Base-by-base conservation (phyloP, 1,284 basidiomycete genomes). In the Austroboletus niveus region DNA sequence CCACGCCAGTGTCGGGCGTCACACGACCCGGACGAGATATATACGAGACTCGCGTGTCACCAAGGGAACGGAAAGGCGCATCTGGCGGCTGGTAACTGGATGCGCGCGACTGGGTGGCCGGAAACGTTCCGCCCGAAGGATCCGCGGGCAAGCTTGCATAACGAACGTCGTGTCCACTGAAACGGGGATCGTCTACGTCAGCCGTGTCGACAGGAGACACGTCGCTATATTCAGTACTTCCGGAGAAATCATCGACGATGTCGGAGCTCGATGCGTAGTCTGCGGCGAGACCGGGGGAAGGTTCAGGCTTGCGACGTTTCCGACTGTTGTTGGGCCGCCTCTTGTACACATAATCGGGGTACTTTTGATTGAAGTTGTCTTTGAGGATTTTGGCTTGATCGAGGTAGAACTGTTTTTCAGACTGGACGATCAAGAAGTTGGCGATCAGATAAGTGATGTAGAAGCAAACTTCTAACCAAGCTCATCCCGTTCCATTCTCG, bases 341-440 rank as follows among this genome's bases (percentile, higher is more conserved):
- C 55, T 84, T 80, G 72, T 92, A 92, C 40, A 92, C 88, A 61
- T 92, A 92, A 75, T 91, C 89, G 20, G 89, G 89, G 68, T 91
- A 92, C 63, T 84, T 87, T n/a, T 76, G 71, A 68, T 92, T 91
- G 75, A 92, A 92, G 50, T 74, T 83, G 59, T 92, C 89, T 68
- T 92, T 92, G 51, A 92, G 72, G 57, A 81, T 79, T 69, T 89
- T 90, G 6, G 89, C 89, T 65, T 89, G 86, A 66, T 91, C 85
- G 51, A 89, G 82, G 65, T 89, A 92, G 65, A 88, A 91, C 65
- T 90, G 87, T 66, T 92, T 92, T 47, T 89, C 85, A 24, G 76
- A 69, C 88, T 91, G 64, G 30, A 43, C 12, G 48, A 53, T 49
- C 51, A 53, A 41, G 22, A 57, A 52, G 50, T 52, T 47, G 54